Base-by-base conservation (phyloP, 2,329 filamentous ascomycete species). In the Penicillium sp. region DNA sequence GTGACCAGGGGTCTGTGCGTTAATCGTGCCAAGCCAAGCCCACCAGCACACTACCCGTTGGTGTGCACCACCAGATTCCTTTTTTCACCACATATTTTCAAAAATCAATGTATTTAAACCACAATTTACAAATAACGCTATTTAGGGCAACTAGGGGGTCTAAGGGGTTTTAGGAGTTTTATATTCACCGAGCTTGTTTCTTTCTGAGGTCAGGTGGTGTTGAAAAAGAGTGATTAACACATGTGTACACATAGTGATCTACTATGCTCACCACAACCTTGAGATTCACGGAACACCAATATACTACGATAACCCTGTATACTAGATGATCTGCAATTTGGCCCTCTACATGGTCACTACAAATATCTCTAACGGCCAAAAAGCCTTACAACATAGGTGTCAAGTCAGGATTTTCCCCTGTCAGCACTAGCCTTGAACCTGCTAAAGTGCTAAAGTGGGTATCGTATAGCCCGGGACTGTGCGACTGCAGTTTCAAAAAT, bases 121-220 rank as follows among this genome's bases (percentile, higher is more conserved):
- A n/a, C n/a, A n/a, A n/a, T n/a, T n/a, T n/a, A n/a, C n/a, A n/a
- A n/a, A n/a, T n/a, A n/a, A n/a, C n/a, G n/a, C n/a, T n/a, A n/a
- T 26, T 47, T 24, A 37, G n/a, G 32, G 37, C 13, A 24, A 24
- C 22, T 34, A 34, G 32, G 14, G 6, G 5, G 6, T 34, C 7
- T 34, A 14, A 29, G 26, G 8, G 26, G 14, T 18, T 26, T 26
- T 35, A 40, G 14, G 13, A 7, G 38, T 29, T 29, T 29, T 13
- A 50, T 50, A 50, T 50, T 32, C 48, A 42, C 48, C 48, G 37
- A 50, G 34, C n/a, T 26, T 31, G 26, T 32, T 32, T n/a, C 18
- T 32, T 42, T 42, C 18, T 18, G 11, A 14, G 26, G 29, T 50
- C 48, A 50, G 34, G 48, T 50, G 47, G 47, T 29, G 26, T 48